Conservation (phyloP, 176 grass and related monocot genomes). For the Puya raimondii region DNA sequence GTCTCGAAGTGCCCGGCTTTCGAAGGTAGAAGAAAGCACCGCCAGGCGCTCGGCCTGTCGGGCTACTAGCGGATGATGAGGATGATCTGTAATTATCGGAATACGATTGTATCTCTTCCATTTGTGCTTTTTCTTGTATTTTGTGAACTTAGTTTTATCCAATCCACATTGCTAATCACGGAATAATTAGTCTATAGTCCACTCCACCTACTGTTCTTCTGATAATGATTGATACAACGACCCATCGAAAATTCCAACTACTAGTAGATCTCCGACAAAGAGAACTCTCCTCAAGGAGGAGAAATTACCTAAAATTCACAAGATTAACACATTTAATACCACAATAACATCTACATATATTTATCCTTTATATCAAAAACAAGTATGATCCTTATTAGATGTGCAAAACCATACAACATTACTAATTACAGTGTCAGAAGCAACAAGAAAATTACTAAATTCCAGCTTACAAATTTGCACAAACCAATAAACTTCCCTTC, state of each 20-base stretch:
- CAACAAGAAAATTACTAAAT: not conserved
- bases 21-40: conserved; percentile 52
- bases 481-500: not conserved
- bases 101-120: conserved; percentile 39
- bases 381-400: not conserved
- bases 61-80: conserved; percentile 74
- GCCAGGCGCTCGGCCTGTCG: conserved; percentile 16
- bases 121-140: conserved; percentile 14
- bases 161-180: not conserved
- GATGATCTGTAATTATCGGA: conserved; percentile 77
- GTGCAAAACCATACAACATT: not conserved
- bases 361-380: not conserved
- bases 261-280: not conserved
- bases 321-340: not conserved
- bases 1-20: conserved; percentile 41
- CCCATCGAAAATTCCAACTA: not conserved
- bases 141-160: not conserved
- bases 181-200: not conserved
- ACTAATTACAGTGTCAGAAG: not conserved
- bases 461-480: not conserved
- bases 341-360: not conserved
- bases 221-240: not conserved
- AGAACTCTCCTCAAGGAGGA: not conserved
- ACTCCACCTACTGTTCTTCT: not conserved
- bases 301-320: not conserved